Evolutionary conservation across 768 basidiomycete species (phyloP).

Genomic region (Kwoniella mangroviensis): DNA sequence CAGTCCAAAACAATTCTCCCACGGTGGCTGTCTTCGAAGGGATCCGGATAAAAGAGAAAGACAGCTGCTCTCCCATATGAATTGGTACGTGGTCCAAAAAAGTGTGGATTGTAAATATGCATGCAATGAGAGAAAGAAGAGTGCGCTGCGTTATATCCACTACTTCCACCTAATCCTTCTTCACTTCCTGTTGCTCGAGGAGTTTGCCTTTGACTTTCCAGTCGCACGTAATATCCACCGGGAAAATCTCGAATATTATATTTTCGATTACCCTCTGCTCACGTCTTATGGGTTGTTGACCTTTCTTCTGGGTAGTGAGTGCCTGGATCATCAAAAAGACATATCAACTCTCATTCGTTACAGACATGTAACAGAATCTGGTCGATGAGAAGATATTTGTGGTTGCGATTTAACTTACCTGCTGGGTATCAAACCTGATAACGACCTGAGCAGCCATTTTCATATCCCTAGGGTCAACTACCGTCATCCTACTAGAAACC

Average conservation of each 20-base stretch:
- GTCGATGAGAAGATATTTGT: neutral
- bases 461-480: conserved; percentile 19
- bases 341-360: conserved; percentile 2
- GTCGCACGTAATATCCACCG: conserved; percentile 9
- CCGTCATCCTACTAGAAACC: conserved; percentile 19
- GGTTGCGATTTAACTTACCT: conserved; percentile 14
- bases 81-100: too few species aligned
- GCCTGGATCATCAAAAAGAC: neutral
- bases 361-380: too few species aligned
- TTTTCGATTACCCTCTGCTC: conserved; percentile 25
- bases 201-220: conserved; percentile 31
- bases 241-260: conserved; percentile 24
- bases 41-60: too few species aligned
- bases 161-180: neutral
- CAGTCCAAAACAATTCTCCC: neutral
- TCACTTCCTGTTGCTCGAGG: conserved; percentile 12
- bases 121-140: too few species aligned
- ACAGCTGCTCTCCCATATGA: too few species aligned
- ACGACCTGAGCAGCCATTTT: conserved; percentile 28
- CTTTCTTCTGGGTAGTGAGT: conserved; percentile 11
- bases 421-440: conserved; percentile 25
- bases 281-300: conserved; percentile 4
- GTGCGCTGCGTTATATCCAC: too few species aligned
- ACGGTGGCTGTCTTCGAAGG: neutral
- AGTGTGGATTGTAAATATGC: too few species aligned